Evolutionary conservation across 345 rosid genomes (phyloP).

Genomic region (Laguncularia racemosa): DNA sequence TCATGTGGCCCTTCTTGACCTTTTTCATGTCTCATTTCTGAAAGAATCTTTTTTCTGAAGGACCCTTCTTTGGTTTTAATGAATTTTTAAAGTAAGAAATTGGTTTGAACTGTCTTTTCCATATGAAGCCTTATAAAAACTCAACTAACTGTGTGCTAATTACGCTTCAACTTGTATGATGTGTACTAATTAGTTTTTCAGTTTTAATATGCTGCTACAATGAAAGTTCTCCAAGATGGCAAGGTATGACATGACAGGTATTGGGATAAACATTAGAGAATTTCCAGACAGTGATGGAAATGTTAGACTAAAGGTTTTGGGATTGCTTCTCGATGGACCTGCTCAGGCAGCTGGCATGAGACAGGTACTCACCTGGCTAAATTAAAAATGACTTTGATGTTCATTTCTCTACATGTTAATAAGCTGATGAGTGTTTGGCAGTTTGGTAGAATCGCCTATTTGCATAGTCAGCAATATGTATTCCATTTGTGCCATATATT

Average conservation of each 20-base stretch:
- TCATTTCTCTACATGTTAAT: not conserved
- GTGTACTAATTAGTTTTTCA: slow-evolving; percentile 26
- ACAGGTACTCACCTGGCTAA: slow-evolving; percentile 41
- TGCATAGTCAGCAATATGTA: too few relatives aligned
- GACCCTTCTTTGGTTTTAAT: too few relatives aligned
- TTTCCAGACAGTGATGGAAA: slow-evolving; percentile 60
- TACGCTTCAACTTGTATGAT: not conserved
- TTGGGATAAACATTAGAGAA: slow-evolving; percentile 92
- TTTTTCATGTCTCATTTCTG: too few relatives aligned
- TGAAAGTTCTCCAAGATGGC: slow-evolving; percentile 95
- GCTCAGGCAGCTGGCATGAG: slow-evolving; percentile 77
- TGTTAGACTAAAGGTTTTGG: slow-evolving; percentile 68
- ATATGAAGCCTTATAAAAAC: too few relatives aligned
- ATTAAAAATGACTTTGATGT: not conserved
- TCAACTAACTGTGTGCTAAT: not conserved
- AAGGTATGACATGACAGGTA: slow-evolving; percentile 84
- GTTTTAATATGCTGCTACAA: slow-evolving; percentile 21
- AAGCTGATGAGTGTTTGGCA: too few relatives aligned
- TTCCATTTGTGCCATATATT: too few relatives aligned
- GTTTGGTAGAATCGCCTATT: too few relatives aligned
- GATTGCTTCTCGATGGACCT: slow-evolving; percentile 82
- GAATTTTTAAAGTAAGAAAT: too few relatives aligned
- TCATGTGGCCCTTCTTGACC: too few relatives aligned
- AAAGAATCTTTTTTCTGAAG: too few relatives aligned
- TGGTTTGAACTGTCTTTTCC: too few relatives aligned